Evolutionary conservation across 371 early-diverging fungal genomes (phyloP).

Genomic region (Entomophthora muscae): DNA sequence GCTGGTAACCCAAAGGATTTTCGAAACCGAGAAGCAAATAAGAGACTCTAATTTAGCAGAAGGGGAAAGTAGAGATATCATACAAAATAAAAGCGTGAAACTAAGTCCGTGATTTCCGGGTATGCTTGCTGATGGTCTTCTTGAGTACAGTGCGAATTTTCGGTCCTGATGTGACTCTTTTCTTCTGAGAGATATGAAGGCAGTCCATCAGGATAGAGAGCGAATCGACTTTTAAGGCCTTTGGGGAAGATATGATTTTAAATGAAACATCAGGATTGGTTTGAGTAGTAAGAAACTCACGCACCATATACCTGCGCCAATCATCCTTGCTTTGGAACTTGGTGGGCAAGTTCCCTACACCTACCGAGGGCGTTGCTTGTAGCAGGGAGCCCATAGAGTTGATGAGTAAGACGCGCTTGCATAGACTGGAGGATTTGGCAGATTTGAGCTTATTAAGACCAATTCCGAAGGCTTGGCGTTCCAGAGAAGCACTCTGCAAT

Average conservation of each 20-base stretch:
- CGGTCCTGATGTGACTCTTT: background rate
- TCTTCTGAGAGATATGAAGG: background rate
- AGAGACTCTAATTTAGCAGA: too few species aligned
- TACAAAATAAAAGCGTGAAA: background rate
- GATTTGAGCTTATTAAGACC: conserved; percentile 10
- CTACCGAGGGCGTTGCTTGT: background rate
- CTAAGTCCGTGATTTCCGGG: background rate
- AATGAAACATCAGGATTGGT: background rate
- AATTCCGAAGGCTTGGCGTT: conserved; percentile 35
- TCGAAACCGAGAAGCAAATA: too few species aligned
- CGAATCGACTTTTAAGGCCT: background rate
- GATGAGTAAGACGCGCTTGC: background rate
- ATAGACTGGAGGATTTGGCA: background rate
- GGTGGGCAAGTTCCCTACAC: background rate
- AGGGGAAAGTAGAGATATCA: background rate
- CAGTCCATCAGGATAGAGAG: background rate
- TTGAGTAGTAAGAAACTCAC: background rate
- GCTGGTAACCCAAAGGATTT: too few species aligned
- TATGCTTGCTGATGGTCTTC: background rate
- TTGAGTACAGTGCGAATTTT: background rate
- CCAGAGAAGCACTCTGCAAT: too few species aligned
- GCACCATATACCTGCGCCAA: conserved; percentile 1
- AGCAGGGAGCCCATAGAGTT: background rate
- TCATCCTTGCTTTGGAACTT: background rate
- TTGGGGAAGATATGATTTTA: background rate